phyloP scores from a whole-genome alignment of 495 filamentous ascomycete species.

The Neurospora sp. region DNA sequence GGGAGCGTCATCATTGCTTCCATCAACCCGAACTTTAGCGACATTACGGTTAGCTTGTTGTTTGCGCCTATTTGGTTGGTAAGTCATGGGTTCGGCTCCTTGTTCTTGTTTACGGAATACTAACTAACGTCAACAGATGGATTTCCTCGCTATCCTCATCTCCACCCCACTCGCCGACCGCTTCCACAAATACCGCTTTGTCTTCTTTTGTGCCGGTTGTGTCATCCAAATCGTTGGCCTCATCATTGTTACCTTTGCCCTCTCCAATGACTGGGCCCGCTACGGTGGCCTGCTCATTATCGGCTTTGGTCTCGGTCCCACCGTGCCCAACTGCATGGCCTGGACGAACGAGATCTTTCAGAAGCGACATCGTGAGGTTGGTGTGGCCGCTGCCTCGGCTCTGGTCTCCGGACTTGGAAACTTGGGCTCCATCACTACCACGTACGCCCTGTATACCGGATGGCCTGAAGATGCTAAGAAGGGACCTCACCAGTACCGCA shows the following conservation, averaged over 20 bases:
- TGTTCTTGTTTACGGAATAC: neutral
- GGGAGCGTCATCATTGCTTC: constrained; percentile 75
- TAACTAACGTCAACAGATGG: constrained; percentile 45
- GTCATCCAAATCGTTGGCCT: constrained; percentile 77
- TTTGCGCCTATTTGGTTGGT: constrained; percentile 89
- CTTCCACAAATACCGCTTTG: constrained; percentile 71
- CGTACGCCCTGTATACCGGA: constrained; percentile 79
- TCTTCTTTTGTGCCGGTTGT: constrained; percentile 69
- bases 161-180: constrained; percentile 79
- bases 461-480: constrained; percentile 63
- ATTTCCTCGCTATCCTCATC: constrained; percentile 77
- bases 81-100: constrained; percentile 18
- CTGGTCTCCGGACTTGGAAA: constrained; percentile 82
- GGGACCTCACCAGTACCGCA: constrained; percentile 63
- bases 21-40: constrained; percentile 61
- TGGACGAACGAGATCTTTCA: constrained; percentile 92
- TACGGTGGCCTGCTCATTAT: constrained; percentile 86
- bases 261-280: constrained; percentile 64
- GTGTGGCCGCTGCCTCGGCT: constrained; percentile 80
- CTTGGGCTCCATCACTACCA: constrained; percentile 73
- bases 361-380: constrained; percentile 78
- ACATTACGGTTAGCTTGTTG: constrained; percentile 68
- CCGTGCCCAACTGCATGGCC: constrained; percentile 85
- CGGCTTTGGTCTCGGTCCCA: constrained; percentile 84
- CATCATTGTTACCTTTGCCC: constrained; percentile 67